Evolutionary conservation across 305 asterid genomes (phyloP), one percentile per base, ranked within the genome.

Genomic region (Stenogyne calaminthoides): DNA sequence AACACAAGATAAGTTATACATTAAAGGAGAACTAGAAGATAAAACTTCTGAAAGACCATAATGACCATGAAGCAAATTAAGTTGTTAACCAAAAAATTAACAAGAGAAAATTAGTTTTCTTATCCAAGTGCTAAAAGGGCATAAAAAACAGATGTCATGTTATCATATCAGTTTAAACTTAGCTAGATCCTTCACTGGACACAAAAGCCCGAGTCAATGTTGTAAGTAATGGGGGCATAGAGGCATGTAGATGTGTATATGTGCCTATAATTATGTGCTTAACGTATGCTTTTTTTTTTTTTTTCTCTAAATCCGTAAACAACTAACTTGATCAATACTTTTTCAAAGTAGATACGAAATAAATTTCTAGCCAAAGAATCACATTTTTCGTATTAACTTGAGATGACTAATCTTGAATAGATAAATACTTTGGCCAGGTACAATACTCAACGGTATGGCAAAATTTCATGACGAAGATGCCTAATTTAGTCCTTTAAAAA

Each of bases 291-390:
- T n/a, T n/a, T n/a, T n/a, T n/a, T n/a, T n/a, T 52, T 10, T 6
- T 11, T 68, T n/a, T 25, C 71, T 29, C 27, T 32, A 25, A 10
- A 27, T 49, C 2, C 16, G 40, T 54, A 19, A 39, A 56, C 65
- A 19, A 55, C 42, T 36, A 37, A 69, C 19, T 19, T 9, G 27
- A 40, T 70, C 12, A 0, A 15, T 42, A 20, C 56, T 11, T 62
- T 27, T 40, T 9, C 54, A 18, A 9, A 11, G 22, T 34, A 68
- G 40, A 19, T 58, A 22, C 8, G 46, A 27, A 15, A 36, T 37
- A 52, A 54, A 18, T 69, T 69, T 69, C 54, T 52, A 69, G 64
- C 64, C 64, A 69, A 69, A 36, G 65, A 56, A 12, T 56, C 40
- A 8, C 39, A 69, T 19, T 51, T 65, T 49, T 29, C 34, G 5